Base-by-base conservation (phyloP, 2,329 filamentous ascomycete genomes). In the Ilyonectria mors-panacis region DNA sequence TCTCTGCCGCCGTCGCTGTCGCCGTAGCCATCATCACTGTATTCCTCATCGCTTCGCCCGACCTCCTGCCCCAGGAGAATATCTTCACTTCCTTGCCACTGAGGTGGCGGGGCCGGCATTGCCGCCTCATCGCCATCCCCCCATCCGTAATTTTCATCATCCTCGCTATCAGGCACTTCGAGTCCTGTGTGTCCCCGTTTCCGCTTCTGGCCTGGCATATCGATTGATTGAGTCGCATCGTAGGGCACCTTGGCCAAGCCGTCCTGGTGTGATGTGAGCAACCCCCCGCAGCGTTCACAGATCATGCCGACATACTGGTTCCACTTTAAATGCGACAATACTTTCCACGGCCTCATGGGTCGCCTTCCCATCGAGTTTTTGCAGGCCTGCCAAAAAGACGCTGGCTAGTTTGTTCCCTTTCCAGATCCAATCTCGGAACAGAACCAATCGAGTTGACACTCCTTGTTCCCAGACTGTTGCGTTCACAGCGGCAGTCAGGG, bases 381-480 rank as follows among this genome's bases (percentile, higher is more conserved):
- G 87, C 12, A 94, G 81, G 56, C 90, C 90, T 12, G 86, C 89
- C 71, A 93, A 85, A 64, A 88, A 86, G 48, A 88, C 80, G 71
- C 86, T 85, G 66, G 84, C 83, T 26, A 84, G 81, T 19, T 79
- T 80, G 50, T 81, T 81, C 48, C 81, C 80, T 59, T 82, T 80
- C 81, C 85, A 88, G 68, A 84, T 87, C 88, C 89, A 95, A 81
- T 97, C 94, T 74, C 92, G 88, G 79, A 96, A 97, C 37, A 97
- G 80, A 26, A 92, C 91, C 67, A 97, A 79, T 60, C 94, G 87
- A 47, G 90, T 93, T 68, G 89, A 88, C 42, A 97, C 84, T 35
- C 90, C 92, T 70, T 89, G 90, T 67, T 97, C 94, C 95, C 95
- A 98, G 47, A 92, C 89, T 21, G 85, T 86, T 15, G 92, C 91